A percentile compares a stretch with the other conserved stretches of the same genome.
phyloP scores from a whole-genome alignment of 805 yeast genomes.

The Cyberlindnera mrakii region DNA sequence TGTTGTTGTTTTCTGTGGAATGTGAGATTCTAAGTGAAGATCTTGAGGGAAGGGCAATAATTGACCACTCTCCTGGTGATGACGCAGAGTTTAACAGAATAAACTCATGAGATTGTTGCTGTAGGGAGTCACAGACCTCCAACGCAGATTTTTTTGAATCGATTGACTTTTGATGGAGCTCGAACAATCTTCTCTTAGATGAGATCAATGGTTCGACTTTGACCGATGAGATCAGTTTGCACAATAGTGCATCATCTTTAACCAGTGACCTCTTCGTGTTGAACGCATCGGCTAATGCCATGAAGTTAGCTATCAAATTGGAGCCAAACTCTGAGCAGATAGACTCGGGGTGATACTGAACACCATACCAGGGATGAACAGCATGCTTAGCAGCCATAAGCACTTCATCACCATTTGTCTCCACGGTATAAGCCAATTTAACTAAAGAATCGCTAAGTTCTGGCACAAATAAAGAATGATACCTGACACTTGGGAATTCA shows the following conservation, averaged over 20 bases:
- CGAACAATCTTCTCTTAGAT: neutral
- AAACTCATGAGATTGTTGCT: conserved; percentile 35
- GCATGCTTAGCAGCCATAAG: conserved; percentile 78
- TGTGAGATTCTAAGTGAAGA: conserved; percentile 48
- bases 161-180: conserved; percentile 1
- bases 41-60: conserved; percentile 63
- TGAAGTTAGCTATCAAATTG: conserved; percentile 53
- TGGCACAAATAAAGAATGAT: conserved; percentile 72
- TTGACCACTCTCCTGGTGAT: conserved; percentile 81
- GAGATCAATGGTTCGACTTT: conserved; percentile 15
- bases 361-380: conserved; percentile 73
- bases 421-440: conserved; percentile 57
- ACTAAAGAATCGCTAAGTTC: conserved; percentile 27
- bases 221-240: conserved; percentile 5
- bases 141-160: conserved; percentile 24
- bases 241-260: conserved; percentile 8
- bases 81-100: conserved; percentile 73
- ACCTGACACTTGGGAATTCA: conserved; percentile 67
- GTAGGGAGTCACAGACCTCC: conserved; percentile 46
- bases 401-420: conserved; percentile 28
- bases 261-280: conserved; percentile 21
- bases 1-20: conserved; percentile 38
- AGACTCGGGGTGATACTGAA: conserved; percentile 97
- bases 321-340: conserved; percentile 73
- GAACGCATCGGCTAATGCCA: conserved; percentile 19